Conservation (phyloP, 371 early-diverging fungal genomes). For the Apophysomyces elegans region DNA sequence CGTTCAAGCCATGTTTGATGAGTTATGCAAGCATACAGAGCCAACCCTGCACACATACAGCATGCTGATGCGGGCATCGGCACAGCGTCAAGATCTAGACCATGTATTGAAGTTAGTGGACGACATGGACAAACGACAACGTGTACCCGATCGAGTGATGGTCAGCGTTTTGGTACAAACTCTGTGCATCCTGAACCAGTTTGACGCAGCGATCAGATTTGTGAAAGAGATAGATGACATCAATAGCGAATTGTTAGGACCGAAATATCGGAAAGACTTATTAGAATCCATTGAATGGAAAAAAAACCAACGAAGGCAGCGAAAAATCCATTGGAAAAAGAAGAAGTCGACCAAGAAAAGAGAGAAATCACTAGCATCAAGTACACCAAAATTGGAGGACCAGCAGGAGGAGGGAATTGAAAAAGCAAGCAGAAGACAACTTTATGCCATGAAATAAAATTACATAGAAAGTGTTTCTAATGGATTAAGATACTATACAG, state of each 20-base stretch:
- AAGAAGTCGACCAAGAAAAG: constrained; percentile 1
- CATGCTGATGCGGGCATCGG: constrained; percentile 15
- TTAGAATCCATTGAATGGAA: constrained; percentile 5
- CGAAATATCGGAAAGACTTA: not conserved
- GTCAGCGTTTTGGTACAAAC: constrained; percentile 19
- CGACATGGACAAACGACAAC: constrained; percentile 19
- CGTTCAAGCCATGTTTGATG: constrained; percentile 13
- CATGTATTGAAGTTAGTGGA: constrained; percentile 16
- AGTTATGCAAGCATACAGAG: constrained; percentile 9
- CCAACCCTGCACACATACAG: constrained; percentile 20
- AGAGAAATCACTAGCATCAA: not conserved
- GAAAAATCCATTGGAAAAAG: constrained; percentile 4
- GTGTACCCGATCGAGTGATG: constrained; percentile 16
- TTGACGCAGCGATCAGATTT: constrained; percentile 11
- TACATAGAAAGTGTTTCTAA: constrained; percentile 2
- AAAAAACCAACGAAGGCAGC: constrained; percentile 1
- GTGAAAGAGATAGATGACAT: constrained; percentile 5
- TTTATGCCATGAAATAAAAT: not conserved
- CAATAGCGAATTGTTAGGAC: not conserved
- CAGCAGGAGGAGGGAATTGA: not conserved
- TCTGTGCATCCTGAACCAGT: constrained; percentile 13
- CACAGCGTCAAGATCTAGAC: constrained; percentile 5
- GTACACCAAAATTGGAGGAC: too few relatives aligned
- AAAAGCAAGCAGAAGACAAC: not conserved
- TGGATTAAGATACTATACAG: constrained; percentile 2